These are phyloP conservation scores for Berkeleyomyces rouxiae DNA, from an alignment of 2,329 filamentous ascomycete species.

Conservation along the genomic window DNA sequence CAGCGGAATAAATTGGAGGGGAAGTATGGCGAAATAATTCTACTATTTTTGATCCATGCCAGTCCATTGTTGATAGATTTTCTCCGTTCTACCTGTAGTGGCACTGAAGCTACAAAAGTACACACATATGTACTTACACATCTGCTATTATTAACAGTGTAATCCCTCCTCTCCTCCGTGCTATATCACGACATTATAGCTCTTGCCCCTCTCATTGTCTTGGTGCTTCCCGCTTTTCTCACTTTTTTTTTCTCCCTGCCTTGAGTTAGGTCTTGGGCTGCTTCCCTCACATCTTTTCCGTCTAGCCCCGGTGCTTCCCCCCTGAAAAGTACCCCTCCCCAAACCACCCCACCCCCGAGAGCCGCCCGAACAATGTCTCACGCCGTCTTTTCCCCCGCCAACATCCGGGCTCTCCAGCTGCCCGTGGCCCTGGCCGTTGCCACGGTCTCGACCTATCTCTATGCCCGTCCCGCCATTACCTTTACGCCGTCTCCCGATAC, in stretches of 20 bases:
- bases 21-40: not conserved
- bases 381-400: constrained; percentile 13
- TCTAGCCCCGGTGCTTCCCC: not conserved
- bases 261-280: not conserved
- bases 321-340: not conserved
- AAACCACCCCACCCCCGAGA: not conserved
- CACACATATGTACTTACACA: too few species aligned
- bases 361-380: constrained; percentile 2
- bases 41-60: not conserved
- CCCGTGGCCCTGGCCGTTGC: constrained; percentile 15
- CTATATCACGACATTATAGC: constrained; percentile 2
- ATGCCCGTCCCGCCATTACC: constrained; percentile 17
- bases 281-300: not conserved
- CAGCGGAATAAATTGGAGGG: not conserved
- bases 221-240: not conserved
- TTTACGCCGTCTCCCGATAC: constrained; percentile 11
- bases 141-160: not conserved
- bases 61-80: not conserved
- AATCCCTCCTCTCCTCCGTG: not conserved
- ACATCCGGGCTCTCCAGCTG: constrained; percentile 11
- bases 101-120: not conserved
- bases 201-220: constrained; percentile 1
- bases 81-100: not conserved
- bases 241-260: not conserved
- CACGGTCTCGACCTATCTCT: constrained; percentile 24